Conservation (phyloP, 2,329 filamentous ascomycete genomes). For the Ophiocordyceps sinensis region DNA sequence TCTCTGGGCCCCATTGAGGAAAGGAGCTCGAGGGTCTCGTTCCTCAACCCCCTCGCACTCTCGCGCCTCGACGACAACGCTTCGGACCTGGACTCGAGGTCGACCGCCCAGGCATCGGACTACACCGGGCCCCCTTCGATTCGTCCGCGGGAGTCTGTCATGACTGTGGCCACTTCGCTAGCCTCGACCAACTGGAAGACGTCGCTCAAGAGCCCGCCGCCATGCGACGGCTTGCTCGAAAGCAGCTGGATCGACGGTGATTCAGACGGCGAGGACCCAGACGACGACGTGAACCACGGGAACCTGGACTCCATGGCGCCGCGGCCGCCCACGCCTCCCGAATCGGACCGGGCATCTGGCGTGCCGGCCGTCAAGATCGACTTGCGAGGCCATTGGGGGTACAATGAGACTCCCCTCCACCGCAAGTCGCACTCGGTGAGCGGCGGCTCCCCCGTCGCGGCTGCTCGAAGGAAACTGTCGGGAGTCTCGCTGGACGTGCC, state of each 20-base stretch:
- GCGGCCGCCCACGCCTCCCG: slow-evolving; percentile 15
- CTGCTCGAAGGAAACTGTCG: slow-evolving; percentile 4
- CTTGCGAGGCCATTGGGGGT: background rate
- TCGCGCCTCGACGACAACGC: slow-evolving; percentile 8
- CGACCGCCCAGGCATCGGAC: slow-evolving; percentile 15
- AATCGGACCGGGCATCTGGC: slow-evolving; percentile 4
- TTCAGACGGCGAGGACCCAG: slow-evolving; percentile 13
- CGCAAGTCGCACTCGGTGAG: slow-evolving; percentile 11
- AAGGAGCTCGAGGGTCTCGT: slow-evolving; percentile 19
- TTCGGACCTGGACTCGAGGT: slow-evolving; percentile 20
- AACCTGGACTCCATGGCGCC: slow-evolving; percentile 11
- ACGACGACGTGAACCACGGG: slow-evolving; percentile 8
- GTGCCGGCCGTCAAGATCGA: background rate
- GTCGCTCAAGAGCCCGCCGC: slow-evolving; percentile 11
- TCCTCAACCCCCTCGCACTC: slow-evolving; percentile 11
- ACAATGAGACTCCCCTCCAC: slow-evolving; percentile 4
- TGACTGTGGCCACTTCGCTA: slow-evolving; percentile 22
- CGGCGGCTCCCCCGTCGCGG: slow-evolving; percentile 2
- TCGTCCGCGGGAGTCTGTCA: slow-evolving; percentile 18
- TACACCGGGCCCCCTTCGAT: slow-evolving; percentile 18
- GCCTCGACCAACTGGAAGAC: slow-evolving; percentile 14
- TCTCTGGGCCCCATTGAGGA: slow-evolving; percentile 22
- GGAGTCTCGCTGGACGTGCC: slow-evolving; percentile 9
- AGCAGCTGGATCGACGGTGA: slow-evolving; percentile 24
- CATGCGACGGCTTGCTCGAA: slow-evolving; percentile 8